Evolutionary conservation across 2,329 filamentous ascomycete species (phyloP).

Genomic region (Fusarium sp.): DNA sequence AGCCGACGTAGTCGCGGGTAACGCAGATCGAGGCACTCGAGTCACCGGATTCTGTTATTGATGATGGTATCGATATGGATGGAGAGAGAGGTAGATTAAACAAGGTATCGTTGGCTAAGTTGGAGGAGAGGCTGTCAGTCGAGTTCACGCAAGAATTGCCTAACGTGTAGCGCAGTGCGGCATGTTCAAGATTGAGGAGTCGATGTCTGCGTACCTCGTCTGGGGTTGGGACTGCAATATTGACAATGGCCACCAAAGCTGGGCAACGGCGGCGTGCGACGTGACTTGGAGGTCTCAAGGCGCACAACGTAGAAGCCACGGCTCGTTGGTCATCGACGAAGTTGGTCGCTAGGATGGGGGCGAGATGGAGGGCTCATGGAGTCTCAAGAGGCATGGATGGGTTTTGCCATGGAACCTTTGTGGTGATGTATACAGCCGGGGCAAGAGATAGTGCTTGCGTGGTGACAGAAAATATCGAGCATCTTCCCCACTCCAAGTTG

Average conservation of each 20-base stretch:
- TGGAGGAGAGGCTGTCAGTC: slow-evolving; percentile 40
- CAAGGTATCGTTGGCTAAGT: slow-evolving; percentile 28
- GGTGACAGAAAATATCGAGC: too few relatives aligned
- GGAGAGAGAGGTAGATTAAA: slow-evolving; percentile 23
- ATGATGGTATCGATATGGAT: slow-evolving; percentile 9
- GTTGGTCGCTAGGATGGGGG: slow-evolving; percentile 39
- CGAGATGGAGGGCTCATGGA: slow-evolving; percentile 48
- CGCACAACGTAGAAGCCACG: slow-evolving; percentile 39
- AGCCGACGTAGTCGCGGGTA: slow-evolving; percentile 31
- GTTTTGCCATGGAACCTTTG: slow-evolving; percentile 47
- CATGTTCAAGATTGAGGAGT: slow-evolving; percentile 32
- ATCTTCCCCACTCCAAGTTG: too few relatives aligned
- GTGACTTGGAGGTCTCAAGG: slow-evolving; percentile 30
- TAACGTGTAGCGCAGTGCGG: slow-evolving; percentile 33
- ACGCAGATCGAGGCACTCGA: slow-evolving; percentile 26
- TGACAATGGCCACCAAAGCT: slow-evolving; percentile 35
- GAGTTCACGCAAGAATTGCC: slow-evolving; percentile 39
- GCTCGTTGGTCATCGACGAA: slow-evolving; percentile 42
- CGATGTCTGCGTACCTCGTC: slow-evolving; percentile 40
- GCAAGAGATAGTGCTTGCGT: slow-evolving; percentile 3
- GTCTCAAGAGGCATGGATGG: slow-evolving; percentile 47
- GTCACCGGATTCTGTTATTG: slow-evolving; percentile 30
- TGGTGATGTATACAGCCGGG: slow-evolving; percentile 25
- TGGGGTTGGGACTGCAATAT: slow-evolving; percentile 20
- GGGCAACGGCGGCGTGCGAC: slow-evolving; percentile 33